Conservation (phyloP, 2,329 filamentous ascomycete species). For the Colletotrichum viniferum region DNA sequence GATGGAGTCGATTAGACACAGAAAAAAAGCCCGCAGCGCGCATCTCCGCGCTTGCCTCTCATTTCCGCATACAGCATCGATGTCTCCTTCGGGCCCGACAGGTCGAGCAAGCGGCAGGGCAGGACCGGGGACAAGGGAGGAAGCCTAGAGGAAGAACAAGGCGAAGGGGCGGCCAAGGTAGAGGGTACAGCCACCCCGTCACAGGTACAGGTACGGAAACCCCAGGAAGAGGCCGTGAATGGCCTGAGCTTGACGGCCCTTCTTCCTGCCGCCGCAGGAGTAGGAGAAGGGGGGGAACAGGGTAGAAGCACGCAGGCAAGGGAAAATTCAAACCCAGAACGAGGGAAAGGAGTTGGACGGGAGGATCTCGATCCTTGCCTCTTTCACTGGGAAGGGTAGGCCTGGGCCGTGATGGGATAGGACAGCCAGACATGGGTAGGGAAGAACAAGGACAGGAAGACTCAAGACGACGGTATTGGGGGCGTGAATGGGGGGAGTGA, state of each 20-base stretch:
- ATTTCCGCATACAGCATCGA: not conserved
- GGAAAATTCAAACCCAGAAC: not conserved
- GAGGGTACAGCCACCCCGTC: not conserved
- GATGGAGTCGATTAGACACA: not conserved
- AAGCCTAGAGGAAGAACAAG: not conserved
- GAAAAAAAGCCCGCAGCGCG: not conserved
- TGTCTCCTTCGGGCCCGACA: not conserved
- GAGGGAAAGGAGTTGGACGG: slow-evolving; percentile 13
- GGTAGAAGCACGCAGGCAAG: not conserved
- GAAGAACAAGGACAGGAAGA: not conserved
- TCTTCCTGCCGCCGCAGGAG: not conserved
- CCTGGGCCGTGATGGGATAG: not conserved
- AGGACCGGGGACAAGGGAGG: not conserved
- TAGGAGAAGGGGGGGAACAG: not conserved
- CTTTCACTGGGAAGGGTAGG: not conserved
- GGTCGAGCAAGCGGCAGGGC: not conserved
- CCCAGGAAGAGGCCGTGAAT: not conserved
- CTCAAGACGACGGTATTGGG: not conserved
- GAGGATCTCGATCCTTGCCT: slow-evolving; percentile 15
- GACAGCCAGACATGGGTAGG: not conserved
- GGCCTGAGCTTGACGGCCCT: not conserved
- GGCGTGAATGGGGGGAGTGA: not conserved
- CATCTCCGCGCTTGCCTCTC: not conserved
- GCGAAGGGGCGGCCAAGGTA: not conserved
- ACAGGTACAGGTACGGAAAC: not conserved